Base-by-base conservation (phyloP, 192 early-diverging fungal genomes). In the Backusella liffmaniae region DNA sequence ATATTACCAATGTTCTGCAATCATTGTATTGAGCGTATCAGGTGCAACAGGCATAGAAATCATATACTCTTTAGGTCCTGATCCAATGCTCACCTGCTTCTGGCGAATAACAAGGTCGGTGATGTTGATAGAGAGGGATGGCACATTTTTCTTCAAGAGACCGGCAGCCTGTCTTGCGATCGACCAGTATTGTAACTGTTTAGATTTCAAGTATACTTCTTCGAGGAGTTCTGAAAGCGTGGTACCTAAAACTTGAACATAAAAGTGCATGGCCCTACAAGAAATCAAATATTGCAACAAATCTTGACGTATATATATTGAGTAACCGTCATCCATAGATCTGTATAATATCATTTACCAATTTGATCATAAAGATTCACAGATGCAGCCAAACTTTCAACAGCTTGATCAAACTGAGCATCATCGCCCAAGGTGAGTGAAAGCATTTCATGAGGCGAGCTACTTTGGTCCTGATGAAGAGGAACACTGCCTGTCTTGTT, bases 301-400 rank as follows among this genome's bases (percentile, higher is more conserved):
- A 73, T 96, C 85, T 62, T 89, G 8, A 9, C 30, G 12, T 35
- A 32, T 35, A 59, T 37, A 26, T 56, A 35, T 42, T 42, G 37
- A 30, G 15, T 59, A 16, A 56, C 4, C 1, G 46, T 49, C 6
- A 5, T 56, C n/a, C 53, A 39, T 39, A 39, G 37, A 39, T 53
- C 1, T 23, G 21, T 26, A 21, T 56, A 23, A 26, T 56, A 10
- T 23, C 6, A 56, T 56, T 73, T 73, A 78, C 77, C 77, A 44
- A 78, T 86, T 80, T 96, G 94, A 72, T 96, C 94, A 70, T 91
- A 93, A n/a, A 96, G 84, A 74, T 94, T 92, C 3, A 90, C 85
- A 12, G 91, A 92, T 35, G 74, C 71, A 15, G 75, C 69, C 18
- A 96, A 83, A 71, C 89, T 83, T 8, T 80, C 82, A 41, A 90